Evolutionary conservation across 176 grass and related monocot species (phyloP).

Genomic region (Puya raimondii): DNA sequence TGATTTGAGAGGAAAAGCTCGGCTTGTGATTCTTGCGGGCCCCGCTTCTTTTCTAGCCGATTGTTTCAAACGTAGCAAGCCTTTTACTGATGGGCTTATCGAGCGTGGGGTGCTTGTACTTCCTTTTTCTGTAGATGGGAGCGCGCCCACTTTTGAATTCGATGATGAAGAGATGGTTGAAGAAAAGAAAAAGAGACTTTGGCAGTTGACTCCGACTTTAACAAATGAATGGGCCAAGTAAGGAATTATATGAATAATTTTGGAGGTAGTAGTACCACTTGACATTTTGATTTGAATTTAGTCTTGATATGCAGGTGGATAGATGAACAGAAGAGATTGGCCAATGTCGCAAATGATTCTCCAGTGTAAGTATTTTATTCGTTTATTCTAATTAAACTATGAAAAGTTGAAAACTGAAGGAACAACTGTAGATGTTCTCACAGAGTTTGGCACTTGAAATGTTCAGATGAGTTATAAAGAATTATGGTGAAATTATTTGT

Average conservation of each 20-base stretch:
- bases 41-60: conserved; percentile 58
- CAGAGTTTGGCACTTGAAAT: background rate
- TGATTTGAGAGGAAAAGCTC: conserved; percentile 63
- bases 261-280: background rate
- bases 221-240: conserved; percentile 65
- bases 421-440: background rate
- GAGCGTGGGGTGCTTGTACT: conserved; percentile 75
- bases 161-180: conserved; percentile 15
- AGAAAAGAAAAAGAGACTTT: conserved; percentile 55
- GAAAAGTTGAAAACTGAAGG: background rate
- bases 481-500: background rate
- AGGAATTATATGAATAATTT: conserved; percentile 16
- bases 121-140: conserved; percentile 64
- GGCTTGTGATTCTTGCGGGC: conserved; percentile 75
- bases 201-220: conserved; percentile 67
- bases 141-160: conserved; percentile 31
- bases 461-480: background rate
- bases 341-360: conserved; percentile 61
- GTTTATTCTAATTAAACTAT: background rate
- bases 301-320: conserved; percentile 47
- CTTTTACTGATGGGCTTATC: conserved; percentile 44
- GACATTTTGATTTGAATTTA: background rate
- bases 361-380: conserved; percentile 58
- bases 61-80: conserved; percentile 64
- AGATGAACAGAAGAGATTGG: conserved; percentile 81